Evolutionary conservation across 202 grass and related monocot genomes (phyloP), one percentile per base, ranked within the genome.

Genomic region (Panicum hallii): DNA sequence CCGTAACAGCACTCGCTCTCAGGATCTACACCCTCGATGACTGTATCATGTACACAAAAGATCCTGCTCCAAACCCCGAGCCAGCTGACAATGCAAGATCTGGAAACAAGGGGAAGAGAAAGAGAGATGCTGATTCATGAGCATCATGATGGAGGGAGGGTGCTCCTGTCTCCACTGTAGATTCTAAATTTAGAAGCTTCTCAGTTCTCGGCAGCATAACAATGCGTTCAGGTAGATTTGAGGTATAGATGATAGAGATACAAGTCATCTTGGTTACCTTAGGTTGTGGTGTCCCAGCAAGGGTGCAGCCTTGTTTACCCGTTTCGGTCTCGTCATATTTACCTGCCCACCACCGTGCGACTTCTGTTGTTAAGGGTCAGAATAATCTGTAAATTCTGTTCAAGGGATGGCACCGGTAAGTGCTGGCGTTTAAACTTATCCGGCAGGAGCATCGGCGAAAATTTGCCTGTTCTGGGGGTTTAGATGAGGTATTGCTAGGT

Each of bases 1-100:
- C 88, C 38, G 15, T 96, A 78, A 88, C 96, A 46, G 92, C 96
- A 0, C 91, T 99, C 0, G 88, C 93, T 6, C 91, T 96, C 45
- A 81, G 91, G 61, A 87, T 99, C 47, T 96, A 96, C 68, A 91
- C 93, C 60, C 96, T 99, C 2, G 96, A 99, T 42, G 86, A 92
- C 65, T 99, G 85, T 72, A 83, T 96, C 69, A 84, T 99, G 79
- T 96, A 99, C 67, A 63, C 16, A 32, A 96, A 96, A 72, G 90
- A 92, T 69, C 85, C 78, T 63, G 48, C 46, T 77, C 48, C 85
- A 61, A 87, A 65, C 75, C 74, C 56, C 6, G 86, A 92, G 41
- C 43, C 26, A 26, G 63, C 49, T 38, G 91, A 96, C 62, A 87
- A 70, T 86, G 72, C 81, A 70, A 95, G 84, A 75, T 22, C 80